Conservation (phyloP, 2,329 filamentous ascomycete species). For the Xylariaceae sp. region DNA sequence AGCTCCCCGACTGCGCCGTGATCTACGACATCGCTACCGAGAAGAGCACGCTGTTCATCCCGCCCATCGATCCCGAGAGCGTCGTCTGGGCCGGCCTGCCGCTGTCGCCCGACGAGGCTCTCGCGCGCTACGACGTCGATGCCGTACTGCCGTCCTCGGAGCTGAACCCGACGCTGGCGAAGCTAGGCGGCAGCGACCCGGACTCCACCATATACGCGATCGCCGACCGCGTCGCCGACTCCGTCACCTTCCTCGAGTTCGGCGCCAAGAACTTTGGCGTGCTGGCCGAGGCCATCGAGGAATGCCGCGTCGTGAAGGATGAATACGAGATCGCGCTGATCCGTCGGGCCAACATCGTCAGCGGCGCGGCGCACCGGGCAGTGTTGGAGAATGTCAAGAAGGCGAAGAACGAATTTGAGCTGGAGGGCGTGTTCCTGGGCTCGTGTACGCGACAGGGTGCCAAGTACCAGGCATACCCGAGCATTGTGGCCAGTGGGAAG, state of each 20-base stretch:
- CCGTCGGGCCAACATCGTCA: conserved; percentile 66
- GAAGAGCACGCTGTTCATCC: conserved; percentile 83
- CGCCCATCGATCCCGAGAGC: conserved; percentile 78
- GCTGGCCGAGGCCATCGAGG: conserved; percentile 62
- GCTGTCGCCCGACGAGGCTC: conserved; percentile 69
- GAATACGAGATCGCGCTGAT: conserved; percentile 71
- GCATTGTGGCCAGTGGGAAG: conserved; percentile 77
- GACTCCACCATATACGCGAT: conserved; percentile 68
- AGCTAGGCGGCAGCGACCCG: conserved; percentile 36
- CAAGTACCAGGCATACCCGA: conserved; percentile 80
- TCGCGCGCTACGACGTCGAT: conserved; percentile 76
- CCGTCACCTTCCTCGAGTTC: conserved; percentile 68
- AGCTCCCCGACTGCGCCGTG: conserved; percentile 72
- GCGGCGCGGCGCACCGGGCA: conserved; percentile 60
- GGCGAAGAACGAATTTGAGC: conserved; percentile 73
- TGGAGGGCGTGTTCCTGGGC: conserved; percentile 77
- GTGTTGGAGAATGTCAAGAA: conserved; percentile 57
- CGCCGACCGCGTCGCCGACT: conserved; percentile 68
- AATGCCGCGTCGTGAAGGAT: conserved; percentile 67
- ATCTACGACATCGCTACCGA: conserved; percentile 73
- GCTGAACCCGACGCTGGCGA: conserved; percentile 67
- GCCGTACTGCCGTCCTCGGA: conserved; percentile 68
- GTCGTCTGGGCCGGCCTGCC: conserved; percentile 95
- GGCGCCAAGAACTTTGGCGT: conserved; percentile 55
- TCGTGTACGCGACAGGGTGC: conserved; percentile 70